Evolutionary conservation across 2,329 filamentous ascomycete genomes (phyloP).

Genomic region (Penicillium verrucosum): DNA sequence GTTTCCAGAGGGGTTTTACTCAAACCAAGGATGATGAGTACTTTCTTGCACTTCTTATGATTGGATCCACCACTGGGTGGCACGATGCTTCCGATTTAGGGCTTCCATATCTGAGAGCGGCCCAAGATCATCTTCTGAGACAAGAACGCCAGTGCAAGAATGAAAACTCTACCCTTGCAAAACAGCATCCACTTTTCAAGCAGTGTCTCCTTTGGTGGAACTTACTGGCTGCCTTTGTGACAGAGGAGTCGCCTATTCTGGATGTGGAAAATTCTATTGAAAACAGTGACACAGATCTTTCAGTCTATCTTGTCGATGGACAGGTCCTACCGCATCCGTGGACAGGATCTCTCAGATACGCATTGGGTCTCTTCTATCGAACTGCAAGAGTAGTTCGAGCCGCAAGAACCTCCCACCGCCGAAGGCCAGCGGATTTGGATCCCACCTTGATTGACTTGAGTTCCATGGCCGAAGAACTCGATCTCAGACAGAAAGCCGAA

Average conservation of each 20-base stretch:
- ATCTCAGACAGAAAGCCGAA: constrained; percentile 19
- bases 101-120: constrained; percentile 21
- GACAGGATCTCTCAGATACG: constrained; percentile 21
- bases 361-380: constrained; percentile 19
- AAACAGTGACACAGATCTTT: constrained; percentile 14
- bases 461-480: constrained; percentile 17
- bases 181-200: constrained; percentile 23
- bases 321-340: constrained; percentile 21
- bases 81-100: constrained; percentile 21
- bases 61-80: constrained; percentile 23
- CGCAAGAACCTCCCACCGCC: constrained; percentile 15
- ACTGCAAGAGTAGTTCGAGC: constrained; percentile 19
- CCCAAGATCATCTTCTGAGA: constrained; percentile 19
- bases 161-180: constrained; percentile 16
- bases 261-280: constrained; percentile 15
- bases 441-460: constrained; percentile 17
- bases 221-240: constrained; percentile 22
- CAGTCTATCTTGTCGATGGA: constrained; percentile 22
- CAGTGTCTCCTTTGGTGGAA: constrained; percentile 25
- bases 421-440: constrained; percentile 8
- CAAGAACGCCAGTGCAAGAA: constrained; percentile 18
- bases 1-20: constrained; percentile 10
- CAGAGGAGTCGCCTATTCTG: constrained; percentile 20
- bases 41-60: constrained; percentile 22
- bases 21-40: constrained; percentile 23